Conservation (phyloP, 2,329 filamentous ascomycete species). For the Microascus cirrosus region DNA sequence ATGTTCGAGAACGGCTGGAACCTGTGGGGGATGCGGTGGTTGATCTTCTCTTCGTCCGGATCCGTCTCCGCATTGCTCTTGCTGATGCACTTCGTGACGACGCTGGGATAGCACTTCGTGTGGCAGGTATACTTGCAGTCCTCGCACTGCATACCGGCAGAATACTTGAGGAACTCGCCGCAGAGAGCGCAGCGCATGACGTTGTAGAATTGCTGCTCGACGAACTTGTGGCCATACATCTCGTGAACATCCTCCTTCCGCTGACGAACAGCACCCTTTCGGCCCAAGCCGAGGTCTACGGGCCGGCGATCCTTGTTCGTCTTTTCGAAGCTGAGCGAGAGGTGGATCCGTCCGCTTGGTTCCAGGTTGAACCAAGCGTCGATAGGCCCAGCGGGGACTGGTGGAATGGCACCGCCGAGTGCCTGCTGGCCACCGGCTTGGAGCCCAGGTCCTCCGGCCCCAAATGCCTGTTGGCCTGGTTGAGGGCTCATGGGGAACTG, state of each 20-base stretch:
- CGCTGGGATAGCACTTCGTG: constrained; percentile 90
- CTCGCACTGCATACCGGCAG: constrained; percentile 96
- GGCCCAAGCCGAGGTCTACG: constrained; percentile 81
- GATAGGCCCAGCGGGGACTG: constrained; percentile 50
- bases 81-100: constrained; percentile 98
- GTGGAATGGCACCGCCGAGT: constrained; percentile 28
- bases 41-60: constrained; percentile 98
- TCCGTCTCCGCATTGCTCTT: constrained; percentile 98
- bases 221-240: constrained; percentile 98
- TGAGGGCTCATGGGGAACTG: constrained; percentile 48
- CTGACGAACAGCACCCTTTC: constrained; percentile 92
- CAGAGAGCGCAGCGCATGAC: constrained; percentile 99
- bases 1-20: constrained; percentile 97
- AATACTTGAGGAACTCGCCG: constrained; percentile 97
- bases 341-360: constrained; percentile 82
- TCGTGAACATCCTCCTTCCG: constrained; percentile 97
- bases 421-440: constrained; percentile 14
- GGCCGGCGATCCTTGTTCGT: constrained; percentile 72
- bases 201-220: constrained; percentile 98
- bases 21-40: constrained; percentile 94
- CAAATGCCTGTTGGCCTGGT: constrained; percentile 21
- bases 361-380: constrained; percentile 97
- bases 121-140: constrained; percentile 99
- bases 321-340: constrained; percentile 87
- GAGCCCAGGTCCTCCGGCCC: constrained; percentile 25